Base-by-base conservation (phyloP, 139 green algal species). In the Klebsormidium nitens region DNA sequence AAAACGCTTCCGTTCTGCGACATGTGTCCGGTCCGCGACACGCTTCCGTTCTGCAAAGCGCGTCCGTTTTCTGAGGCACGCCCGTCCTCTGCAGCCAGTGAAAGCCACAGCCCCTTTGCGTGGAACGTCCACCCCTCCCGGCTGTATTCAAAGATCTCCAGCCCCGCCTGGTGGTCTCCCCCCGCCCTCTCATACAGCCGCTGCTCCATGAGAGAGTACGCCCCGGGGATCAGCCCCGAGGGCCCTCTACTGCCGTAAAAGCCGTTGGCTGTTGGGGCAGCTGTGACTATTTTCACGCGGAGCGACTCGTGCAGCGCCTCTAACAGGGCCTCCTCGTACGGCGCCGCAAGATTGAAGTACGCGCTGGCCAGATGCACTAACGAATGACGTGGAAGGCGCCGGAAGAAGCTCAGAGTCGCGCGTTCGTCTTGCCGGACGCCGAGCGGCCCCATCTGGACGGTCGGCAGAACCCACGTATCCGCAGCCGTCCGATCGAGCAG, bases 291-390 rank as follows among this genome's bases (percentile, higher is more conserved):
- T 11, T 65, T n/a, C n/a, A n/a, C n/a, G n/a, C n/a, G n/a, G n/a
- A n/a, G n/a, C n/a, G n/a, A n/a, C n/a, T n/a, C n/a, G n/a, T n/a
- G n/a, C n/a, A n/a, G n/a, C n/a, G 56, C 56, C 32, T 17, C 56
- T n/a, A 64, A 17, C 36, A 85, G 56, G 17, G 40, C 48, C 36
- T 29, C n/a, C 76, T 84, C 79, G 3, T 59, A 63, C 1, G 37
- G 35, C 11, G 32, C 32, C 0, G 77, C 64, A 11, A 85, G 70
- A 42, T 87, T 87, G 23, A 87, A 66, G 76, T 88, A 87, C 2
- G 81, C 78, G 3, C 52, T 80, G 1, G 71, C 58, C 19, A 87
- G 31, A 35, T 61, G 44, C 39, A 87, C 56, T 14, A 34, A 17
- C 31, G 56, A 64, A 17, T 14, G 17, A 14, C 14, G 56, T 14